Conservation (phyloP, 345 rosid species). For the Salix viminalis region DNA sequence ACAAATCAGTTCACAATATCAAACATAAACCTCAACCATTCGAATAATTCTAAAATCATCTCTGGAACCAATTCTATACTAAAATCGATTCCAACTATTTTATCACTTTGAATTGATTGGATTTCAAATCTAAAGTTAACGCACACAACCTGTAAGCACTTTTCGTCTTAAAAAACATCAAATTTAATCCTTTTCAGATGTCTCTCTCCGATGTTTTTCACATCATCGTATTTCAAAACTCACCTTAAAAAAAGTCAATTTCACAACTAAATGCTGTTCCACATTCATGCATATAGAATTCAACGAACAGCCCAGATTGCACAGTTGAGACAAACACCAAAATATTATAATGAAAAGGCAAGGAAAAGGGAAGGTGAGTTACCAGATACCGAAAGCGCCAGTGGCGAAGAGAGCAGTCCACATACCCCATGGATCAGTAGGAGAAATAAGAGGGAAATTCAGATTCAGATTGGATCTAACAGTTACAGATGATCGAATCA, state of each 20-base stretch:
- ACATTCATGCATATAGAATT: background rate
- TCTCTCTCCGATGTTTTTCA: too few species aligned
- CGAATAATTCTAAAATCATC: background rate
- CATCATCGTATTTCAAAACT: too few species aligned
- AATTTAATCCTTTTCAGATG: too few species aligned
- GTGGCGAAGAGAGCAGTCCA: constrained; percentile 80
- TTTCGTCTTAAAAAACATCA: too few species aligned
- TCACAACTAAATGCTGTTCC: background rate
- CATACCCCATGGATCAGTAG: constrained; percentile 73
- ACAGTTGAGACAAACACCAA: background rate
- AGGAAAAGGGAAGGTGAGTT: background rate
- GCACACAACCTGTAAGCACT: too few species aligned
- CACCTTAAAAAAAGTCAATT: too few species aligned
- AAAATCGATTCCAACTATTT: too few species aligned
- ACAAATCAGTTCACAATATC: background rate
- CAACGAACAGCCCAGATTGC: background rate
- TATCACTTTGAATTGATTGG: too few species aligned
- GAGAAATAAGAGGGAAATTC: constrained; percentile 56
- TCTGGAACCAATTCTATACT: too few species aligned
- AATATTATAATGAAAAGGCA: background rate
- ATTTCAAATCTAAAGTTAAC: too few species aligned
- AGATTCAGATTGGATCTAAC: constrained; percentile 52
- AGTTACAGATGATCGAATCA: constrained; percentile 29
- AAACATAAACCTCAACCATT: background rate
- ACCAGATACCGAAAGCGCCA: constrained; percentile 87